Conservation (phyloP, 2,329 filamentous ascomycete species). For the Periglandula ipomoeae region DNA sequence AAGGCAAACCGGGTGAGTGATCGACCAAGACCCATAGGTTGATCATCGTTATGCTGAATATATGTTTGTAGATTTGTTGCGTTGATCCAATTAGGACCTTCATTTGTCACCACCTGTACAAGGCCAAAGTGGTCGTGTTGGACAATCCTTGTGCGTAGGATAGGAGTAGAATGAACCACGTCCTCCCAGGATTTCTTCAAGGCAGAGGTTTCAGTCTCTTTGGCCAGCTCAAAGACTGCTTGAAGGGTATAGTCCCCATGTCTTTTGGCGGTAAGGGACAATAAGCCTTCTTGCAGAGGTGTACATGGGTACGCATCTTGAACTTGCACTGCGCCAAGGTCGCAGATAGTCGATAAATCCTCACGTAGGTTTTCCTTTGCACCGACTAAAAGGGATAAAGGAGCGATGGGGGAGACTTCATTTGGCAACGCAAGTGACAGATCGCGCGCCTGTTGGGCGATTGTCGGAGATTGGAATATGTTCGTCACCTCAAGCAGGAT, state of each 20-base stretch:
- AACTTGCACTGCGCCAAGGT: constrained; percentile 6
- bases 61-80: constrained; percentile 19
- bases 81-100: constrained; percentile 19
- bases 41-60: no score
- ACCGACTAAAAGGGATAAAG: no score
- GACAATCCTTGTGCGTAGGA: constrained; percentile 37
- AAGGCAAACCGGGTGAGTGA: no score
- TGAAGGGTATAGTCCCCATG: constrained; percentile 25
- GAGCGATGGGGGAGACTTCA: background rate
- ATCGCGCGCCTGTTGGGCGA: background rate
- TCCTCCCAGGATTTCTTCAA: constrained; percentile 9
- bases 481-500: background rate
- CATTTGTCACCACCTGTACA: constrained; percentile 33
- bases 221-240: constrained; percentile 9
- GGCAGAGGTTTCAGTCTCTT: constrained; percentile 6
- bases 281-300: constrained; percentile 28
- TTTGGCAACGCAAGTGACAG: background rate
- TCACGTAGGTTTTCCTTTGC: no score
- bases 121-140: constrained; percentile 30
- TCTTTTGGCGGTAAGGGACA: constrained; percentile 23
- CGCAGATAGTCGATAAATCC: background rate
- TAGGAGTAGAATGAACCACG: constrained; percentile 10
- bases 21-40: no score
- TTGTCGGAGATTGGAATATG: background rate
- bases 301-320: constrained; percentile 30